Percentiles rank a stretch among this genome's conserved stretches.
Conservation (phyloP, 176 grass and related monocot genomes). For the Aegilops longissima region DNA sequence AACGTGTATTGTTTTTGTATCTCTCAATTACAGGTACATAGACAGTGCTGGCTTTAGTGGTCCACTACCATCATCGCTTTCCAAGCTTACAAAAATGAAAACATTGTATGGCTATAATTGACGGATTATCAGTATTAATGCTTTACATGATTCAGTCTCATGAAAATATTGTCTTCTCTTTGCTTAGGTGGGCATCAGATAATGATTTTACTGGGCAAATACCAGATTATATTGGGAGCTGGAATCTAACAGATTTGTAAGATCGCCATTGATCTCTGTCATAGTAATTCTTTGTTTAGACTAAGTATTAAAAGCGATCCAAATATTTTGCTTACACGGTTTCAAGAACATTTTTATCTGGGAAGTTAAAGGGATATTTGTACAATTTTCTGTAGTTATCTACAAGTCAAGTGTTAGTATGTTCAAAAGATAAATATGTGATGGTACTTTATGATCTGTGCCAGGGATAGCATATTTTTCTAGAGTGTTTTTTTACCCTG, state of each 20-base stretch:
- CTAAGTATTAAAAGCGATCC: no score
- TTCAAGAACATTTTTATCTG: no score
- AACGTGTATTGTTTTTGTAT: background rate
- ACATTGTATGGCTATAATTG: constrained; percentile 37
- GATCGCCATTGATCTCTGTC: background rate
- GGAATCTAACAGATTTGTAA: constrained; percentile 32
- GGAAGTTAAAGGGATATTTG: background rate
- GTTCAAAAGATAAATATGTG: background rate
- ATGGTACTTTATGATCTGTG: no score
- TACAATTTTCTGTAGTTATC: background rate
- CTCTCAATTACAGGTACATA: constrained; percentile 51
- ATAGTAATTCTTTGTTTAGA: background rate
- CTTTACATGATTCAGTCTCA: no score
- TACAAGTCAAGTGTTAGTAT: background rate
- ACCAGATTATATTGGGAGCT: constrained; percentile 48
- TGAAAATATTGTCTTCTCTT: background rate
- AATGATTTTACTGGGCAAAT: constrained; percentile 61
- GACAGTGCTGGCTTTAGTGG: constrained; percentile 63
- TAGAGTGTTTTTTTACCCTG: background rate
- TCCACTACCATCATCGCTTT: constrained; percentile 55
- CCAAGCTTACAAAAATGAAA: constrained; percentile 48
- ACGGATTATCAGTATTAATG: no score
- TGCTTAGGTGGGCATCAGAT: constrained; percentile 36
- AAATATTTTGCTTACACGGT: no score
- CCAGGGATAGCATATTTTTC: background rate